Conservation (phyloP, 2,329 filamentous ascomycete genomes). For the Aureobasidium sp. region DNA sequence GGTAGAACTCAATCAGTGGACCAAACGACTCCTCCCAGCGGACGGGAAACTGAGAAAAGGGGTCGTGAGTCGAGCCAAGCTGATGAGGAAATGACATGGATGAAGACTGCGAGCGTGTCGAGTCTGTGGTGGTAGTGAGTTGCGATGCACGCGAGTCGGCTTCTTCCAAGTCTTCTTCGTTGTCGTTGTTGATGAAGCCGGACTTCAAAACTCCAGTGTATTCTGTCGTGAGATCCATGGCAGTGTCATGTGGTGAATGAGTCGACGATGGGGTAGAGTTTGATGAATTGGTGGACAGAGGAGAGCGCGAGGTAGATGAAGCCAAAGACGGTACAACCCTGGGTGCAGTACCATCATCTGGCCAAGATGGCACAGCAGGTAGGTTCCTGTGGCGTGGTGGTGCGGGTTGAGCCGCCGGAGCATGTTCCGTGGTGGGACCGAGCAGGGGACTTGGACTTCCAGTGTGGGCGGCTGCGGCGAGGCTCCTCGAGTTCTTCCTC, state of each 20-base stretch:
- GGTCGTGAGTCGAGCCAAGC: slow-evolving; percentile 1
- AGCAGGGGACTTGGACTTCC: background rate
- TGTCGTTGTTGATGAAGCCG: background rate
- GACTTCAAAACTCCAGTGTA: background rate
- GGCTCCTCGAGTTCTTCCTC: background rate
- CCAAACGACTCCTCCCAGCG: background rate
- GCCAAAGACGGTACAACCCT: background rate
- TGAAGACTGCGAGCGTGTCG: background rate
- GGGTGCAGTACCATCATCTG: background rate
- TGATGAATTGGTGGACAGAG: background rate
- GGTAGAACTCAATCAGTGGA: background rate
- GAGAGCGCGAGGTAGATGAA: background rate
- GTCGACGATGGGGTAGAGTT: background rate
- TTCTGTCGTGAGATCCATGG: background rate
- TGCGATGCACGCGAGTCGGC: background rate
- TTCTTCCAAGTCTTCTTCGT: background rate
- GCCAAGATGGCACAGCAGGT: background rate
- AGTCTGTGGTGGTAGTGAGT: background rate
- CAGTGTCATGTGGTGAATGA: background rate
- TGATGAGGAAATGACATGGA: background rate
- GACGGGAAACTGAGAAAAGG: background rate
- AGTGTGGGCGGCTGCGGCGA: background rate
- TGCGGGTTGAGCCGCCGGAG: background rate
- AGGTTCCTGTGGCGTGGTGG: background rate
- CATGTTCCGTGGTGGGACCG: background rate